A percentile compares a stretch with the other conserved stretches of the same genome.
phyloP scores from a whole-genome alignment of 2,329 filamentous ascomycete species.

The Cercospora berteroae region DNA sequence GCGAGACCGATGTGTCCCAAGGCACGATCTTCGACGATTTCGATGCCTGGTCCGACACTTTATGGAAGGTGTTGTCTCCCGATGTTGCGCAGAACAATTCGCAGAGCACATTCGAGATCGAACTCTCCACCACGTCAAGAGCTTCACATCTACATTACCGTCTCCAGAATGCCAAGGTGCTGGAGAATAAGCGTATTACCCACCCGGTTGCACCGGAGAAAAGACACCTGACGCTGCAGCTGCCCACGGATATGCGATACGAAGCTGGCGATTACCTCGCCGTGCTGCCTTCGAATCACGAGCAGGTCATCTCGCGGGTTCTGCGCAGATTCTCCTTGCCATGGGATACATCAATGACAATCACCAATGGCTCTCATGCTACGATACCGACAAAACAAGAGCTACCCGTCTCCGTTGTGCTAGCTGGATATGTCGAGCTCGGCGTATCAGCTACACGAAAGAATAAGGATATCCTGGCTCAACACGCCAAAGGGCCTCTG shows the following conservation, averaged over 20 bases:
- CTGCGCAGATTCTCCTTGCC: slow-evolving; percentile 64
- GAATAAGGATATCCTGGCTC: slow-evolving; percentile 10
- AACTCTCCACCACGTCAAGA: slow-evolving; percentile 7
- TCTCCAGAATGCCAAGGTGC: slow-evolving; percentile 59
- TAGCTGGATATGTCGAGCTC: slow-evolving; percentile 69
- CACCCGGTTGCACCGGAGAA: slow-evolving; percentile 55
- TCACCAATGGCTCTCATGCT: slow-evolving; percentile 57
- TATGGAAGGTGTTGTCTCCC: slow-evolving; percentile 5
- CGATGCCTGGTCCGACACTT: slow-evolving; percentile 37
- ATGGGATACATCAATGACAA: slow-evolving; percentile 56
- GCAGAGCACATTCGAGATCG: slow-evolving; percentile 4
- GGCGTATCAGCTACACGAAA: slow-evolving; percentile 61
- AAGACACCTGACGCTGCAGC: slow-evolving; percentile 48
- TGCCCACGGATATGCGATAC: slow-evolving; percentile 56
- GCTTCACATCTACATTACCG: slow-evolving; percentile 58
- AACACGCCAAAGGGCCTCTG: slow-evolving; percentile 52
- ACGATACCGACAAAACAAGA: slow-evolving; percentile 61
- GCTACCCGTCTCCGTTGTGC: slow-evolving; percentile 60
- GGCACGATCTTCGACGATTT: slow-evolving; percentile 44
- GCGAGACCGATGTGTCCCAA: slow-evolving; percentile 39
- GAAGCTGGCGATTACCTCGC: slow-evolving; percentile 52
- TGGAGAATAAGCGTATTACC: slow-evolving; percentile 54
- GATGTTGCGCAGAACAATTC: background rate
- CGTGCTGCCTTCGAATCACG: slow-evolving; percentile 60
- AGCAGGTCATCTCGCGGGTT: slow-evolving; percentile 58